These are phyloP conservation scores for Leccinum aurantiacum DNA, from an alignment of 768 basidiomycete species.

Conservation along the genomic window DNA sequence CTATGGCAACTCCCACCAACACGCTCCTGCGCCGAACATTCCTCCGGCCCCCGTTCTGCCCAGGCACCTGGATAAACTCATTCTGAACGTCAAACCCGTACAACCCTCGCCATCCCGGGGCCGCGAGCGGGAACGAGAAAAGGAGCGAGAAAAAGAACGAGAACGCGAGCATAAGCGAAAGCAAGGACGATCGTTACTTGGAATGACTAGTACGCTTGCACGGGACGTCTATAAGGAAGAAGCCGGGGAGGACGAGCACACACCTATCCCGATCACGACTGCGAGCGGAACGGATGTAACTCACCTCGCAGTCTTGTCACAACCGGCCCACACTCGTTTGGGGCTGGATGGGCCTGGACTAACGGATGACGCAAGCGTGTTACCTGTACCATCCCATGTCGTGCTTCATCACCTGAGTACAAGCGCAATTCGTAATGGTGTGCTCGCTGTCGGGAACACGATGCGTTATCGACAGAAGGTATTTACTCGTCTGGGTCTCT, in stretches of 20 bases:
- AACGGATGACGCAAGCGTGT: constrained; percentile 85
- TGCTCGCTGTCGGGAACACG: constrained; percentile 89
- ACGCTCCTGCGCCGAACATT: constrained; percentile 68
- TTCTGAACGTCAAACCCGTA: constrained; percentile 60
- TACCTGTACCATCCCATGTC: constrained; percentile 92
- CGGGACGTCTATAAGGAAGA: constrained; percentile 28
- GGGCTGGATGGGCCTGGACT: constrained; percentile 43
- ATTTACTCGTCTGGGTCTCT: constrained; percentile 11
- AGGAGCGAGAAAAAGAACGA: constrained; percentile 36
- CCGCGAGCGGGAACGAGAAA: constrained; percentile 36
- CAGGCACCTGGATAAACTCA: constrained; percentile 90
- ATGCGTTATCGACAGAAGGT: constrained; percentile 93
- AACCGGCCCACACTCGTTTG: constrained; percentile 30
- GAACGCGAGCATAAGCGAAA: constrained; percentile 33
- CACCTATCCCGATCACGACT: constrained; percentile 37
- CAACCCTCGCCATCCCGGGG: constrained; percentile 34
- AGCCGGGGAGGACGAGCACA: constrained; percentile 21
- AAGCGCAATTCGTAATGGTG: constrained; percentile 92
- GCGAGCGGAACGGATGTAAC: constrained; percentile 41
- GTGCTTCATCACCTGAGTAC: constrained; percentile 94
- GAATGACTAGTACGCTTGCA: constrained; percentile 36
- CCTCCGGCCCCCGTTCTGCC: constrained; percentile 89
- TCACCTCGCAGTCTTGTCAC: constrained; percentile 27
- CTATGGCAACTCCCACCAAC: constrained; percentile 36
- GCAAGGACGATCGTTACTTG: constrained; percentile 34